Conservation (phyloP, 2,329 filamentous ascomycete genomes). For the Purpureocillium lavendulum region DNA sequence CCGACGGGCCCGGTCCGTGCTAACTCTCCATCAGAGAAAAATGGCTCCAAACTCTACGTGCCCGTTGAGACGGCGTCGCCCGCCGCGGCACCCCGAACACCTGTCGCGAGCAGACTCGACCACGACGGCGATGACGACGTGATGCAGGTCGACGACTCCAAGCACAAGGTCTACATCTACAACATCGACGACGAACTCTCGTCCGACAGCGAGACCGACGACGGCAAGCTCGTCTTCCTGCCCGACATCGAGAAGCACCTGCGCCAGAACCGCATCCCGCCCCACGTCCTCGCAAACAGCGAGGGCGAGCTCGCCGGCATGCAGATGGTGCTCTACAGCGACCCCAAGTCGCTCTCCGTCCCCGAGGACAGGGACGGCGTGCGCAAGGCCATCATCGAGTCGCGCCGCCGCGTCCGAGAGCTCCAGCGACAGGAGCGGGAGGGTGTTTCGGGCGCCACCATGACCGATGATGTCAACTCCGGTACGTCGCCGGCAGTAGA, state of each 20-base stretch:
- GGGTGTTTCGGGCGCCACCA: conserved; percentile 8
- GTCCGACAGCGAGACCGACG: conserved; percentile 32
- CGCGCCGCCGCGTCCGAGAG: conserved; percentile 59
- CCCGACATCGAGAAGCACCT: conserved; percentile 81
- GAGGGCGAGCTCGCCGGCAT: conserved; percentile 49
- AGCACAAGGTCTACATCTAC: conserved; percentile 83
- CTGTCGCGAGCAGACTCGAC: no score
- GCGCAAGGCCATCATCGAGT: conserved; percentile 75
- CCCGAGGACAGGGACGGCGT: conserved; percentile 70
- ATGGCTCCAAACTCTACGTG: conserved; percentile 47
- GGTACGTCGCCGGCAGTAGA: neutral
- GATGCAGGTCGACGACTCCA: conserved; percentile 84
- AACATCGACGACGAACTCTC: conserved; percentile 83
- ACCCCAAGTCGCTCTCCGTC: conserved; percentile 68
- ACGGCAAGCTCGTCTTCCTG: conserved; percentile 65
- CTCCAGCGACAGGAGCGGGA: conserved; percentile 36
- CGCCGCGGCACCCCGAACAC: conserved; percentile 6
- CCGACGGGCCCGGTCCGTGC: neutral
- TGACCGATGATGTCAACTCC: neutral
- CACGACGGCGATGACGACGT: conserved; percentile 38
- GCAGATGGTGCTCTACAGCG: conserved; percentile 78
- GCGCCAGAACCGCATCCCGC: conserved; percentile 59
- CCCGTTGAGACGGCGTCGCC: conserved; percentile 45
- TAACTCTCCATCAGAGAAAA: neutral
- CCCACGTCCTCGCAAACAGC: conserved; percentile 51